Conservation (phyloP, 2,329 filamentous ascomycete species). For the Penicillium sp. region DNA sequence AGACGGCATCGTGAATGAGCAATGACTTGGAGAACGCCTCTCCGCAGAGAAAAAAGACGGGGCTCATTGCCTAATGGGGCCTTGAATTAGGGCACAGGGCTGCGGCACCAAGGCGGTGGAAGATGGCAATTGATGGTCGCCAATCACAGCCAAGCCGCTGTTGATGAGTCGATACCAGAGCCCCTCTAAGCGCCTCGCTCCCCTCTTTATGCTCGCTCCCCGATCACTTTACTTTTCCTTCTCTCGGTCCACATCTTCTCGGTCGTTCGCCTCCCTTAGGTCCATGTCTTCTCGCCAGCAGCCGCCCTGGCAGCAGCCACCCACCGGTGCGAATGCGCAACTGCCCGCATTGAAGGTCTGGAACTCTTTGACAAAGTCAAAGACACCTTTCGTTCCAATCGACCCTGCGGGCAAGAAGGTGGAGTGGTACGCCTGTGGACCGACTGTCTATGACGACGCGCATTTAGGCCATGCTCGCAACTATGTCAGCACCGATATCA, state of each 20-base stretch:
- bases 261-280: slow-evolving; percentile 17
- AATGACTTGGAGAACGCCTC: neutral
- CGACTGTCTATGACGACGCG: slow-evolving; percentile 80
- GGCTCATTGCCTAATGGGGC: slow-evolving; percentile 18
- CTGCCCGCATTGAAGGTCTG: slow-evolving; percentile 69
- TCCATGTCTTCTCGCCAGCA: slow-evolving; percentile 43
- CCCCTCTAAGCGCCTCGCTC: slow-evolving; percentile 20
- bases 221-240: slow-evolving; percentile 15
- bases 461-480: slow-evolving; percentile 84
- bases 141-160: slow-evolving; percentile 22
- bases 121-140: neutral
- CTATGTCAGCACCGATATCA: slow-evolving; percentile 88
- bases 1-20: slow-evolving; percentile 52
- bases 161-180: slow-evolving; percentile 24
- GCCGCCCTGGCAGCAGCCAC: slow-evolving; percentile 48
- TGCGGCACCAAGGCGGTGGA: neutral
- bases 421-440: slow-evolving; percentile 87
- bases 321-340: slow-evolving; percentile 31
- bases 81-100: slow-evolving; percentile 27
- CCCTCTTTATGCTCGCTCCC: slow-evolving; percentile 29
- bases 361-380: slow-evolving; percentile 75
- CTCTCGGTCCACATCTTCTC: slow-evolving; percentile 13
- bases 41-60: slow-evolving; percentile 17
- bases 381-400: slow-evolving; percentile 73
- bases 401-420: slow-evolving; percentile 68